Percentiles rank a stretch among this genome's conserved stretches.
Conservation (phyloP, 352 stramenopile species). For the Phytopythium vexans region DNA sequence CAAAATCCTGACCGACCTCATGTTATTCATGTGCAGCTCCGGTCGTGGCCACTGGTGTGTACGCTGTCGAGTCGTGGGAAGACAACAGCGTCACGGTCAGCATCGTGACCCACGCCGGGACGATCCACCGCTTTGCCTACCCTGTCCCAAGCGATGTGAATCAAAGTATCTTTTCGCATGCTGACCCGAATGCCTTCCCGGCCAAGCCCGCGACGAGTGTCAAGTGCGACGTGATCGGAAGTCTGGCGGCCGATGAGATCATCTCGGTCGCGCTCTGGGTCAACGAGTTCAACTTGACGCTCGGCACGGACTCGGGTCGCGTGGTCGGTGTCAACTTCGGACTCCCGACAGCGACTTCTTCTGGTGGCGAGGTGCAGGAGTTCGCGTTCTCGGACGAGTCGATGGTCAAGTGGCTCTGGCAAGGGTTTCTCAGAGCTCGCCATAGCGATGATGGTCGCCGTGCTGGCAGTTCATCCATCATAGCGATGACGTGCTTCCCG, state of each 20-base stretch:
- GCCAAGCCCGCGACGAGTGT: conserved; percentile 29
- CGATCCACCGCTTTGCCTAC: conserved; percentile 70
- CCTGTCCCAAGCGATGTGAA: conserved; percentile 18
- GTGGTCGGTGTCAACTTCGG: conserved; percentile 74
- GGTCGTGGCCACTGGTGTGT: conserved; percentile 54
- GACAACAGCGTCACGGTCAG: conserved; percentile 47
- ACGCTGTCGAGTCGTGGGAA: conserved; percentile 63
- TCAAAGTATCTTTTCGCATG: conserved; percentile 56
- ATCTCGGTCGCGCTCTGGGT: conserved; percentile 66
- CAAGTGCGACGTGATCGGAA: conserved; percentile 42
- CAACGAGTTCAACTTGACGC: conserved; percentile 74
- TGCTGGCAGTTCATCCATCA: conserved; percentile 26
- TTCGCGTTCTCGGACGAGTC: conserved; percentile 72
- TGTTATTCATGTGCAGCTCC: conserved; percentile 17
- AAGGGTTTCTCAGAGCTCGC: conserved; percentile 49
- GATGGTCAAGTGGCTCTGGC: conserved; percentile 68
- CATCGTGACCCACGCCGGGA: conserved; percentile 64
- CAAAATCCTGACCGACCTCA: background rate
- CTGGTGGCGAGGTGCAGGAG: conserved; percentile 41
- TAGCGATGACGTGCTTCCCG: conserved; percentile 64
- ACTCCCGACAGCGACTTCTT: conserved; percentile 24
- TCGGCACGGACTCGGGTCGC: conserved; percentile 55
- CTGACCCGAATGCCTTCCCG: conserved; percentile 38
- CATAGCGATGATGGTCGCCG: conserved; percentile 22
- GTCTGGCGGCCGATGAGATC: conserved; percentile 49